Evolutionary conservation across 176 grass and related monocot species (phyloP), one percentile per base, ranked within the genome.

Genomic region (Paspalum vaginatum): DNA sequence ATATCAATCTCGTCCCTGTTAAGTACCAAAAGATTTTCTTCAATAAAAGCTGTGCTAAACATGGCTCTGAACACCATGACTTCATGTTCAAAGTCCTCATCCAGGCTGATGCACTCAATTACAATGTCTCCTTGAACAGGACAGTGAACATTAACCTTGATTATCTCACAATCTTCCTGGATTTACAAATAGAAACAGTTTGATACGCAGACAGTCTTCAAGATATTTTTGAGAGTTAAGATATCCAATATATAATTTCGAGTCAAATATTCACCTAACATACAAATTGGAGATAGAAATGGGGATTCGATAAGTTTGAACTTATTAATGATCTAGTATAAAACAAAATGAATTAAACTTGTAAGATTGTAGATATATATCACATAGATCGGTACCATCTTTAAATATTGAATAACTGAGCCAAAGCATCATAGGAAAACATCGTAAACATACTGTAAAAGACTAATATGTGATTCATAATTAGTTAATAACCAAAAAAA

Each of bases 11-110:
- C 84, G 74, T 93, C 76, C 70, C 86, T 87, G 73, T 89, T 86
- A 22, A 99, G 85, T 81, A 86, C 60, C 70, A 99, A 63, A 41
- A 90, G 47, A 69, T 91, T 95, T 27, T 91, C 90, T 67, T 86
- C 88, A 52, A 99, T 55, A 85, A 91, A 99, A 59, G 96, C 74
- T 4, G 92, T 95, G 86, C 87, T 99, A 85, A 99, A 99, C 96
- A 99, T 99, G 45, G 79, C 66, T 67, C 87, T 89, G 79, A 99
- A 95, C 85, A 99, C 79, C 85, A 93, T 91, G 51, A 91, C 87
- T 86, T 95, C 88, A 68, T 83, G 67, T 77, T 95, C 85, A 12
- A 86, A 83, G 80, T 93, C 79, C 64, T 95, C 93, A n/a, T 88
- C 89, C 60, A 93, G 38, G 54, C 90, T 91, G 53, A 89, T 50